Percentiles rank a stretch among this genome's conserved stretches.
These are phyloP conservation scores for Starmerella khaoyaiensis DNA, from an alignment of 805 yeast genomes.

Conservation along the genomic window DNA sequence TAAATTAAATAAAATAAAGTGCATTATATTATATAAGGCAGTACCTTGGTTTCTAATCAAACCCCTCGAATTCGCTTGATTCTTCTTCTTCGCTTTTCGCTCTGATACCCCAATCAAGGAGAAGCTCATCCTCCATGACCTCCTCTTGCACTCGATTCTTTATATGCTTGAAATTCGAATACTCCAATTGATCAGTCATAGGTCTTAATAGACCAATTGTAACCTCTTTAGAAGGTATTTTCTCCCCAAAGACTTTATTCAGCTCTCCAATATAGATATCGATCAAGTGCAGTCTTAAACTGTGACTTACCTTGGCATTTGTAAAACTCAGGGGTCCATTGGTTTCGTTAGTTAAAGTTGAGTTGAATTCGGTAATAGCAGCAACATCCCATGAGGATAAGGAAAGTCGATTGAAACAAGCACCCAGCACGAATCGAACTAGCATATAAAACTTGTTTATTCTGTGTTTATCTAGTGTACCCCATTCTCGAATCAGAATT, in stretches of 20 bases:
- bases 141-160: slow-evolving; percentile 54
- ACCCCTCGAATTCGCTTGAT: slow-evolving; percentile 25
- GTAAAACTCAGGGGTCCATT: slow-evolving; percentile 35
- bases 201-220: slow-evolving; percentile 45
- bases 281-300: slow-evolving; percentile 70
- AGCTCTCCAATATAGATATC: slow-evolving; percentile 80
- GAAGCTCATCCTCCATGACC: slow-evolving; percentile 49
- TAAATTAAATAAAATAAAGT: not conserved
- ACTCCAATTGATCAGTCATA: slow-evolving; percentile 38
- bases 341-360: slow-evolving; percentile 27
- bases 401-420: slow-evolving; percentile 45
- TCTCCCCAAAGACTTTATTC: slow-evolving; percentile 47
- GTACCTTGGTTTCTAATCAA: slow-evolving; percentile 19
- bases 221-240: slow-evolving; percentile 34
- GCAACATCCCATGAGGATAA: slow-evolving; percentile 42
- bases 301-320: slow-evolving; percentile 48
- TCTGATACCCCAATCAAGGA: slow-evolving; percentile 45
- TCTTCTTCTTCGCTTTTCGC: slow-evolving; percentile 6
- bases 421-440: slow-evolving; percentile 61
- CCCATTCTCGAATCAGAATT: slow-evolving; percentile 72
- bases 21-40: not conserved
- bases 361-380: slow-evolving; percentile 36
- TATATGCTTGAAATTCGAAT: slow-evolving; percentile 47
- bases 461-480: slow-evolving; percentile 65
- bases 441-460: slow-evolving; percentile 75